These are phyloP conservation scores for Achlya hypogyna DNA, from an alignment of 352 stramenopile species.

Conservation along the genomic window DNA sequence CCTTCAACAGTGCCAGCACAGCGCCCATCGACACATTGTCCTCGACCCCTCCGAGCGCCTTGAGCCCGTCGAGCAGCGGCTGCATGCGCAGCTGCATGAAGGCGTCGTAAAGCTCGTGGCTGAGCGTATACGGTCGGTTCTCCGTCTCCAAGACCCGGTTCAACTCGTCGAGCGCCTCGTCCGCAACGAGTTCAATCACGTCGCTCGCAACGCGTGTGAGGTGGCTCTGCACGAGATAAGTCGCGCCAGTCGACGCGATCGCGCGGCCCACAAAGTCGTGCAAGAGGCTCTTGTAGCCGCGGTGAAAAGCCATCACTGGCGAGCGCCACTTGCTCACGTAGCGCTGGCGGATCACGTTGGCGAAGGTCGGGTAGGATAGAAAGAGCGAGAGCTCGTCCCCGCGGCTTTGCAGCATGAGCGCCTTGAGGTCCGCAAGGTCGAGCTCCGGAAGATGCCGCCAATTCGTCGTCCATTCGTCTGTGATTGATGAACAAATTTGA, in stretches of 20 bases:
- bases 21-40: background rate
- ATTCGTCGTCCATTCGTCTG: constrained; percentile 18
- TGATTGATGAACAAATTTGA: constrained; percentile 20
- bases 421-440: constrained; percentile 18
- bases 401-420: constrained; percentile 29
- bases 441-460: constrained; percentile 20
- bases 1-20: background rate
- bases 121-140: background rate
- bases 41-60: background rate
- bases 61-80: background rate
- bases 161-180: background rate
- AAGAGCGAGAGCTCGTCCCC: constrained; percentile 34
- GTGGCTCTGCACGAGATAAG: background rate
- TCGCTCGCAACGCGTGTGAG: background rate
- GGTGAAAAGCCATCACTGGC: background rate
- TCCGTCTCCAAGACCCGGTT: background rate
- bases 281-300: background rate
- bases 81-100: background rate
- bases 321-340: constrained; percentile 1
- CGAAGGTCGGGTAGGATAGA: constrained; percentile 34
- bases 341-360: constrained; percentile 31
- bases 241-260: background rate
- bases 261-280: background rate
- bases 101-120: background rate
- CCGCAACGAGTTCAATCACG: background rate